phyloP scores from a whole-genome alignment of 768 basidiomycete genomes.

The Lentinus brumalis region DNA sequence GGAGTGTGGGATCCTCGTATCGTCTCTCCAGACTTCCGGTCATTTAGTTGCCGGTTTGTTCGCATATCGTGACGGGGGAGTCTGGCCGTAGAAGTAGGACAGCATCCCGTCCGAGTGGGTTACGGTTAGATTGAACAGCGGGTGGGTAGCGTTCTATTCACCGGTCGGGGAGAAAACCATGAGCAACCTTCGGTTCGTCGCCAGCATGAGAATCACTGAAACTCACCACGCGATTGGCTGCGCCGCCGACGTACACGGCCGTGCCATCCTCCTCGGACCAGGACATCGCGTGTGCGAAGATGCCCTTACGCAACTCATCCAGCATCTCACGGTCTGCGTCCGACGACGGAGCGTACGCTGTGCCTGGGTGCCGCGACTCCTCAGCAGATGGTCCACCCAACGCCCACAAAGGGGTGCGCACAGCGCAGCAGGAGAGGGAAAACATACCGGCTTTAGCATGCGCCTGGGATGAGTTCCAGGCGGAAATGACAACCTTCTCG shows the following conservation, averaged over 20 bases:
- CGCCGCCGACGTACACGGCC: slow-evolving; percentile 56
- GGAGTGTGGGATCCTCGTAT: neutral
- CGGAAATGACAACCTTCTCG: slow-evolving; percentile 14
- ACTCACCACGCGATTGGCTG: slow-evolving; percentile 65
- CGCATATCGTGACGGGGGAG: slow-evolving; percentile 37
- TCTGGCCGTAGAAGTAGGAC: slow-evolving; percentile 72
- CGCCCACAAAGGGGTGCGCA: neutral
- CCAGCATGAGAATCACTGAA: neutral
- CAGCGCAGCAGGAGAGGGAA: slow-evolving; percentile 9
- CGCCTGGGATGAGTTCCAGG: slow-evolving; percentile 21
- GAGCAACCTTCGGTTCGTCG: neutral
- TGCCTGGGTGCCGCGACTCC: slow-evolving; percentile 5
- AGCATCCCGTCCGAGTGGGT: slow-evolving; percentile 69
- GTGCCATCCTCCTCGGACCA: slow-evolving; percentile 73
- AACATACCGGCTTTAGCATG: slow-evolving; percentile 19
- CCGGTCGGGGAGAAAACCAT: neutral
- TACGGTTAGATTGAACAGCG: slow-evolving; percentile 73
- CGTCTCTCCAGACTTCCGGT: neutral
- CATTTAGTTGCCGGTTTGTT: neutral
- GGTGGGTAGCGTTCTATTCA: slow-evolving; percentile 77
- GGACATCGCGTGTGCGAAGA: slow-evolving; percentile 57
- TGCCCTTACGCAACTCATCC: slow-evolving; percentile 41
- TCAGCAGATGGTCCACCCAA: neutral
- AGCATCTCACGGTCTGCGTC: slow-evolving; percentile 25
- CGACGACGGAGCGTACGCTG: slow-evolving; percentile 7